Evolutionary conservation across 2,329 filamentous ascomycete genomes (phyloP).

Genomic region (Blastomyces gilchristii): DNA sequence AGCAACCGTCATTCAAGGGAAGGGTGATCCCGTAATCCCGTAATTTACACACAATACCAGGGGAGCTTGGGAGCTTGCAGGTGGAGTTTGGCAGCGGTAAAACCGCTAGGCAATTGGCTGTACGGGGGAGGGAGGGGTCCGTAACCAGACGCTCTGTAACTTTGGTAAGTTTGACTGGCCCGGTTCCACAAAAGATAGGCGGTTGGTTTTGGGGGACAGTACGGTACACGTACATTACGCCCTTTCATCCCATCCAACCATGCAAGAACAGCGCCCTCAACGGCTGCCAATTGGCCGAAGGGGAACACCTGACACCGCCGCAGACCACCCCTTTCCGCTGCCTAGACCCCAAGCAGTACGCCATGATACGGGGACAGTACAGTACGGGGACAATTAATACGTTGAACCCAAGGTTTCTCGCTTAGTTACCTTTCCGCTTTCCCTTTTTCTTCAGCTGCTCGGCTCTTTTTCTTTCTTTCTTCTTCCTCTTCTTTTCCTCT

Average conservation of each 20-base stretch:
- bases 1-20: too few species aligned
- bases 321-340: neutral
- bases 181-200: neutral
- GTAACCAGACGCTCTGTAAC: neutral
- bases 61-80: too few species aligned
- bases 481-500: conserved; percentile 19
- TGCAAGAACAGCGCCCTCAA: neutral
- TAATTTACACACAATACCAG: too few species aligned
- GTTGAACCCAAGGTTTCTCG: conserved; percentile 7
- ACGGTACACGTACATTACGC: neutral
- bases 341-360: neutral
- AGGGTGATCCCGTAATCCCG: too few species aligned
- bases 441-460: conserved; percentile 11
- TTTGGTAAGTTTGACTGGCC: neutral
- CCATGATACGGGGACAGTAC: neutral
- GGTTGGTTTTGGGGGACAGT: neutral
- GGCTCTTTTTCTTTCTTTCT: conserved; percentile 21
- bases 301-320: too few species aligned
- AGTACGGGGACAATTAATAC: neutral
- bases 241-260: neutral
- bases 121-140: too few species aligned
- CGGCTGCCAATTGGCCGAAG: neutral
- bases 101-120: too few species aligned
- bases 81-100: neutral
- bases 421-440: conserved; percentile 20